phyloP scores from a whole-genome alignment of 164 flowering plant species.

The Kingdonia uniflora region DNA sequence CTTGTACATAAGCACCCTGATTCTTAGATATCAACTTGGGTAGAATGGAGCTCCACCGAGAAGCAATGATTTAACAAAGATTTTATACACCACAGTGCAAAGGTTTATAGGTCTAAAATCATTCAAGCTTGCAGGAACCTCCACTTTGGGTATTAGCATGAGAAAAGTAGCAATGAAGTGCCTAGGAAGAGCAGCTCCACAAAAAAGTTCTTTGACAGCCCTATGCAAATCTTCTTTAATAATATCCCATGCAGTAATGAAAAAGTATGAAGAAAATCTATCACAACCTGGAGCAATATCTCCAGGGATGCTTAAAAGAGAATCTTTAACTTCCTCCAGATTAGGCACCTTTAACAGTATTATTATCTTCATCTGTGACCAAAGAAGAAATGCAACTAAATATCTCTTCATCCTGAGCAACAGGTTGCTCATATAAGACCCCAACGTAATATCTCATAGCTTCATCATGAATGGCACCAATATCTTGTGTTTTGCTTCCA shows the following conservation, averaged over 20 bases:
- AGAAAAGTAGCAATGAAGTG: background rate
- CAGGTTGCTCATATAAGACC: too few species aligned
- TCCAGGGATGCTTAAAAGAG: background rate
- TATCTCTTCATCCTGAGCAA: too few species aligned
- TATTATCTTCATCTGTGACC: too few species aligned
- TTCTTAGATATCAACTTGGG: background rate
- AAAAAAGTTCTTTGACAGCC: background rate
- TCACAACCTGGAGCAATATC: background rate
- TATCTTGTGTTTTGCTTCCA: too few species aligned
- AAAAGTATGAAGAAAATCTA: background rate
- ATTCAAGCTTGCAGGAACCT: background rate
- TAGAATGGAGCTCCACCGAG: background rate
- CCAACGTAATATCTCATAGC: too few species aligned
- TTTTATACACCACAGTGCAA: too few species aligned
- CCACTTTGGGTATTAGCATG: background rate
- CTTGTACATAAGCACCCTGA: background rate
- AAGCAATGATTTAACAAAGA: too few species aligned
- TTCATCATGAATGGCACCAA: too few species aligned
- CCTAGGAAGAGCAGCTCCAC: background rate
- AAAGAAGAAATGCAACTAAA: too few species aligned
- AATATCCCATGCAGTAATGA: background rate
- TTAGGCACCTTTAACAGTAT: too few species aligned
- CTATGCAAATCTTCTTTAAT: background rate
- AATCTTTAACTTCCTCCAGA: too few species aligned
- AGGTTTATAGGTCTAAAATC: too few species aligned